Evolutionary conservation across 2,329 filamentous ascomycete species (phyloP), one percentile per base, ranked within the genome.

Genomic region (Beauveria medogensis): DNA sequence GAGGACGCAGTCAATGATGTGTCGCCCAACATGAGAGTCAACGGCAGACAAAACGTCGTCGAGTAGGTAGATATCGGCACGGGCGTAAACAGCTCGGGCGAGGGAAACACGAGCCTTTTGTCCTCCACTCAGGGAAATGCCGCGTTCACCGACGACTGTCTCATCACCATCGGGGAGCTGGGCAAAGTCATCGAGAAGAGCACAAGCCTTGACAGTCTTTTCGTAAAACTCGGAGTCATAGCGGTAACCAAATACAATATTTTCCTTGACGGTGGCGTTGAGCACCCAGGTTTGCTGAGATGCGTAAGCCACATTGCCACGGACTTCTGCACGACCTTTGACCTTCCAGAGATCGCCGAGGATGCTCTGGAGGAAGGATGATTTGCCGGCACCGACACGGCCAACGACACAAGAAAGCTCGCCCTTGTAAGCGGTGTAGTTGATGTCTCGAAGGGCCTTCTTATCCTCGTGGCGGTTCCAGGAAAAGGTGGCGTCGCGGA

Each of bases 221-320:
- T 97, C 91, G 75, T 99, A 99, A 74, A 99, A 99, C 34, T 88
- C 83, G 5, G 92, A 87, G 73, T 99, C 93, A 80, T 90, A 97
- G 52, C 91, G 87, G 75, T 99, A 92, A 2, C 94, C 94, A 70
- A 99, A 99, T 5, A 97, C 81, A 67, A 99, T 96, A 71, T 99
- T 99, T 71, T 99, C 94, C 68, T 92, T 91, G 61, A 99, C 92
- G 34, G 90, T 96, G 9, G 94, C 94, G 71, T 99, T 99, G 87
- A 97, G 93, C 57, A 99, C 90, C 94, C 95, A 99, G 22, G 92
- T 80, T 69, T 90, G 87, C 73, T 99, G 95, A 18, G 92, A 90
- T 62, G 96, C 94, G 72, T 97, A 99, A 1, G 94, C 94, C 46
- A 91, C 84, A 30, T 82, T 85, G 52, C 94, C 95, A 67, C 90